These are phyloP conservation scores for Phylloporus sp. DNA, from an alignment of 768 basidiomycete genomes.

Conservation along the genomic window DNA sequence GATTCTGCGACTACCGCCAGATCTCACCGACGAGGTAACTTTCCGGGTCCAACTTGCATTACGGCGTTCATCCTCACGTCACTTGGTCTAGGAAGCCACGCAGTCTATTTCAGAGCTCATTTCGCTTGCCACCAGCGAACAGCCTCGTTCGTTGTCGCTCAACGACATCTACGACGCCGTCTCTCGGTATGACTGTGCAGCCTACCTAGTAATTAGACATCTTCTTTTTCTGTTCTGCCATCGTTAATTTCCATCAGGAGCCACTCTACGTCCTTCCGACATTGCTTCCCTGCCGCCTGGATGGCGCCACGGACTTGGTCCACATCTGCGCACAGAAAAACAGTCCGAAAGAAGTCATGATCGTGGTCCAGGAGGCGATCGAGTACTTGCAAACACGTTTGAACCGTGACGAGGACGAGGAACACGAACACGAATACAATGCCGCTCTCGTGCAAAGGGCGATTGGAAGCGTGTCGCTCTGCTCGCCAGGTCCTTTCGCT, in stretches of 20 bases:
- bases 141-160: conserved; percentile 9
- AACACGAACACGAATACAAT: conserved; percentile 16
- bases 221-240: background rate
- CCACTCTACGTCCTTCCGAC: conserved; percentile 35
- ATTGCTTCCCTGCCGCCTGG: conserved; percentile 29
- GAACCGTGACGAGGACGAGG: conserved; percentile 15
- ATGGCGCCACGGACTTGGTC: conserved; percentile 32
- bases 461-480: conserved; percentile 18
- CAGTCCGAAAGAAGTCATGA: conserved; percentile 40
- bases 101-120: conserved; percentile 18
- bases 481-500: conserved; percentile 17
- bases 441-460: conserved; percentile 6
- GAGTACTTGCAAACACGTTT: conserved; percentile 27
- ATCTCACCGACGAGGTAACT: conserved; percentile 25
- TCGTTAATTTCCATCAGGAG: conserved; percentile 28
- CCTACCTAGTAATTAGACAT: conserved; percentile 14
- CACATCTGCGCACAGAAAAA: conserved; percentile 25
- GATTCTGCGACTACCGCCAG: conserved; percentile 14
- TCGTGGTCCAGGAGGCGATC: conserved; percentile 37
- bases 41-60: background rate
- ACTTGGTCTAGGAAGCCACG: conserved; percentile 12
- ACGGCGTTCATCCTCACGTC: background rate
- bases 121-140: conserved; percentile 10
- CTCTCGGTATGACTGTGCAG: conserved; percentile 9
- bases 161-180: conserved; percentile 15